Percentiles rank a stretch among this genome's conserved stretches.
phyloP scores from a whole-genome alignment of 2,329 filamentous ascomycete genomes.

The Proliferodiscus dingleyae region DNA sequence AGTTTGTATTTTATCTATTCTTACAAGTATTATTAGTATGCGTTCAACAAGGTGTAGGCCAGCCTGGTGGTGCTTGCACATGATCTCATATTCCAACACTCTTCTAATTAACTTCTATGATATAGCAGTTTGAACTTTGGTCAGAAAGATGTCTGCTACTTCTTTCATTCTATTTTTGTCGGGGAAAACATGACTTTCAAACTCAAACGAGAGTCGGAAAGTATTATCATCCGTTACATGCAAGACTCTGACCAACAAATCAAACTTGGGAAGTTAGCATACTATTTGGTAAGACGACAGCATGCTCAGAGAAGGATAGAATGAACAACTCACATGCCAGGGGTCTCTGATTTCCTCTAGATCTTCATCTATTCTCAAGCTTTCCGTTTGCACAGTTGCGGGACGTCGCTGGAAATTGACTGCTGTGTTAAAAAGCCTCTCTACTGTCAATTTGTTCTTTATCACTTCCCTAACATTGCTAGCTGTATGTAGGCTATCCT shows the following conservation, averaged over 20 bases:
- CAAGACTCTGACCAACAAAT: neutral
- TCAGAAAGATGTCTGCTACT: neutral
- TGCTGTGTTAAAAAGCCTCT: neutral
- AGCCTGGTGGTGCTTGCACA: too few relatives aligned
- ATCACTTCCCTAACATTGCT: neutral
- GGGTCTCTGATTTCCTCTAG: neutral
- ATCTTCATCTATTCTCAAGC: neutral
- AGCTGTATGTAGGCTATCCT: neutral
- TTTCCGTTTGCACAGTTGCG: neutral
- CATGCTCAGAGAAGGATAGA: neutral
- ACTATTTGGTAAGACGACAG: neutral
- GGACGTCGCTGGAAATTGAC: neutral
- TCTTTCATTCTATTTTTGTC: neutral
- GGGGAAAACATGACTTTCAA: neutral
- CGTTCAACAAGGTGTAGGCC: too few relatives aligned
- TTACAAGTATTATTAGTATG: too few relatives aligned
- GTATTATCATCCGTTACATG: neutral
- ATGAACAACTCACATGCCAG: neutral
- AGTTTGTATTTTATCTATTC: too few relatives aligned
- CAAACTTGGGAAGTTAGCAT: neutral
- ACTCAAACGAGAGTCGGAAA: neutral
- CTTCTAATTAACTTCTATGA: neutral
- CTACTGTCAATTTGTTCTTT: neutral
- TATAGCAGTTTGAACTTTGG: neutral
- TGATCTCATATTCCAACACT: neutral